Conservation (phyloP, 345 rosid genomes). For the Populus nigra region DNA sequence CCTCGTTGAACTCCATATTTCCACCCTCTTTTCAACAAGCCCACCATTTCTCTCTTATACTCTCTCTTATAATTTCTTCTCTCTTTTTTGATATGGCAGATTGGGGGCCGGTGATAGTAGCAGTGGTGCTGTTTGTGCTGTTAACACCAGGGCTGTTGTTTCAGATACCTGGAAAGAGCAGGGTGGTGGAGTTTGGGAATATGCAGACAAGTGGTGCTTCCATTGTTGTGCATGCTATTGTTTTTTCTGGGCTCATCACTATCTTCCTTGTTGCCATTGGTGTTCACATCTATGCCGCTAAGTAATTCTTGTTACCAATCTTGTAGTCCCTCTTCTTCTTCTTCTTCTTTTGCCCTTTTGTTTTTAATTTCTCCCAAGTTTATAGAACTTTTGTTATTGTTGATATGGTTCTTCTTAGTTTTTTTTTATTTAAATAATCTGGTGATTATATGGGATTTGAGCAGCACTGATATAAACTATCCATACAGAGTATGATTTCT, state of each 20-base stretch:
- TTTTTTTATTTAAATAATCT: too few relatives aligned
- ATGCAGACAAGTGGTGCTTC: slow-evolving; percentile 58
- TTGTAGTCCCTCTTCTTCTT: neutral
- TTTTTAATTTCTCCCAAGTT: neutral
- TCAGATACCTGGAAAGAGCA: slow-evolving; percentile 47
- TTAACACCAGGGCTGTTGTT: slow-evolving; percentile 49
- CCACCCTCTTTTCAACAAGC: neutral
- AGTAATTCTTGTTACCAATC: neutral
- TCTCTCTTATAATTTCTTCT: neutral
- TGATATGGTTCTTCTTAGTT: neutral
- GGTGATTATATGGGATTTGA: neutral
- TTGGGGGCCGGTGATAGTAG: slow-evolving; percentile 56
- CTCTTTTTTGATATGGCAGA: slow-evolving; percentile 36
- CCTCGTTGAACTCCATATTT: neutral
- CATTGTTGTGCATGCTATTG: slow-evolving; percentile 46
- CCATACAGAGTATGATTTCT: neutral
- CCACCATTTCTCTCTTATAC: neutral
- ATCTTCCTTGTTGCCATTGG: slow-evolving; percentile 54
- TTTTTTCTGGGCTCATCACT: slow-evolving; percentile 54
- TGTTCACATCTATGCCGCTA: slow-evolving; percentile 47
- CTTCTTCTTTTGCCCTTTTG: neutral
- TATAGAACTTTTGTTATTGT: neutral
- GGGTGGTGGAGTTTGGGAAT: slow-evolving; percentile 53
- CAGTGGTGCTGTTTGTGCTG: slow-evolving; percentile 52
- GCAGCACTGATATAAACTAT: neutral